Evolutionary conservation across 257 asterid species (phyloP), one percentile per base, ranked within the genome.

Genomic region (Scutellaria barbata): DNA sequence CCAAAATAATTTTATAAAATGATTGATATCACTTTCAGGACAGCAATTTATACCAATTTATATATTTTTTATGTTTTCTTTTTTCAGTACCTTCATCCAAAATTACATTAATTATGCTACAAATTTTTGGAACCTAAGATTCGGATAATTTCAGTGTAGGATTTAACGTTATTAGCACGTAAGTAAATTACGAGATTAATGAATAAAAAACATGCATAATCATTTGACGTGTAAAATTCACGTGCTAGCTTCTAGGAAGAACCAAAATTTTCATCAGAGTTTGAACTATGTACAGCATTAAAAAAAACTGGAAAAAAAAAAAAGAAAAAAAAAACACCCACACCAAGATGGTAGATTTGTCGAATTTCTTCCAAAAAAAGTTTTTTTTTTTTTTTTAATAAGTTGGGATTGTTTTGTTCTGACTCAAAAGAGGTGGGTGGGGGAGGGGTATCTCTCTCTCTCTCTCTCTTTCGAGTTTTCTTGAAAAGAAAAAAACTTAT

Each of bases 231-330:
- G 65, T 20, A 13, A 74, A 75, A 62, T 45, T 77, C 84, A 85
- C 82, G 85, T 80, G 89, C 51, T 75, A 65, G 14, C 67, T 45
- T 70, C 77, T 74, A 56, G 84, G 70, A 80, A 83, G 53, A 76
- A 69, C 66, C 78, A 74, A 69, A 47, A 43, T 76, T 78, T 59
- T 65, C 68, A 76, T 79, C 72, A 79, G 85, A 79, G 81, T 84
- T 86, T 79, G 88, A 68, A 77, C 81, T 50, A 45, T 62, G 13
- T 47, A 59, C 66, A 61, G n/a, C 25, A 14, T 39, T 58, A 35
- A 13, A 33, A 77, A 73, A 69, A 20, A 58, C 40, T 37, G 57
- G 62, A 17, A 54, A 7, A 53, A 66, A 17, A 48, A 5, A 64
- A 25, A 57, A n/a, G 62, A 17, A 54, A 7, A 53, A 66, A 17